These are phyloP conservation scores for Picocystis sp. DNA, from an alignment of 163 green algal genomes.

Conservation along the genomic window DNA sequence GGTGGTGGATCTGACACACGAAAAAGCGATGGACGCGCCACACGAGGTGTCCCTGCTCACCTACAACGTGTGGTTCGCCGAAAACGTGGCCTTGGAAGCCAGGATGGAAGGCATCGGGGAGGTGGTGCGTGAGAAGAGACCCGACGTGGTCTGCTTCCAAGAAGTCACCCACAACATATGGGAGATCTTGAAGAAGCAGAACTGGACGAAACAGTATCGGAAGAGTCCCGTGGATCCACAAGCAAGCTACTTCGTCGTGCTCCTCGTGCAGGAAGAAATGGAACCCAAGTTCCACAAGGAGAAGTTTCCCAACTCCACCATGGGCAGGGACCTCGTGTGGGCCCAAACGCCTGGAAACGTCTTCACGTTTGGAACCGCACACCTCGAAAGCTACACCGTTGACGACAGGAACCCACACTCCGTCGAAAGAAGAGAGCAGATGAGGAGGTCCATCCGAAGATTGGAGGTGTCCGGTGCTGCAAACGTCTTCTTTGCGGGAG, in stretches of 20 bases:
- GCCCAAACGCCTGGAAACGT: slow-evolving; percentile 4
- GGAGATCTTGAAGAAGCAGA: slow-evolving; percentile 8
- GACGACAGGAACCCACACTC: slow-evolving; percentile 8
- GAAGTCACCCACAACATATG: slow-evolving; percentile 25
- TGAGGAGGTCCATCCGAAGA: neutral
- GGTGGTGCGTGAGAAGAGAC: slow-evolving; percentile 11
- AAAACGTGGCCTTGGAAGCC: too few species aligned
- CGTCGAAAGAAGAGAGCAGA: slow-evolving; percentile 6
- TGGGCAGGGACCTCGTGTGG: slow-evolving; percentile 12
- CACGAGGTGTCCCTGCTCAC: too few species aligned
- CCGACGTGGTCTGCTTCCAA: slow-evolving; percentile 25
- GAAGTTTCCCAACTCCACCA: neutral
- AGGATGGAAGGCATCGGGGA: slow-evolving; percentile 19
- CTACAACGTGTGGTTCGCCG: too few species aligned
- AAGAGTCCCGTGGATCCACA: neutral
- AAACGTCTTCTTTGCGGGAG: too few species aligned
- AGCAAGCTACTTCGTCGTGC: slow-evolving; percentile 19
- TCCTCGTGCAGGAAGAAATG: slow-evolving; percentile 5
- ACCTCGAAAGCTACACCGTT: slow-evolving; percentile 20
- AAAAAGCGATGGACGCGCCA: too few species aligned
- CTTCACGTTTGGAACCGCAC: slow-evolving; percentile 17
- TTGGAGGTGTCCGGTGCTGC: neutral
- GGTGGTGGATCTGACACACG: too few species aligned
- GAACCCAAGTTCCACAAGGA: too few species aligned
- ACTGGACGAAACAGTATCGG: slow-evolving; percentile 19